Percentiles rank a stretch among this genome's conserved stretches.
phyloP scores from a whole-genome alignment of 192 early-diverging fungal genomes.

The Backusella macrospora region DNA sequence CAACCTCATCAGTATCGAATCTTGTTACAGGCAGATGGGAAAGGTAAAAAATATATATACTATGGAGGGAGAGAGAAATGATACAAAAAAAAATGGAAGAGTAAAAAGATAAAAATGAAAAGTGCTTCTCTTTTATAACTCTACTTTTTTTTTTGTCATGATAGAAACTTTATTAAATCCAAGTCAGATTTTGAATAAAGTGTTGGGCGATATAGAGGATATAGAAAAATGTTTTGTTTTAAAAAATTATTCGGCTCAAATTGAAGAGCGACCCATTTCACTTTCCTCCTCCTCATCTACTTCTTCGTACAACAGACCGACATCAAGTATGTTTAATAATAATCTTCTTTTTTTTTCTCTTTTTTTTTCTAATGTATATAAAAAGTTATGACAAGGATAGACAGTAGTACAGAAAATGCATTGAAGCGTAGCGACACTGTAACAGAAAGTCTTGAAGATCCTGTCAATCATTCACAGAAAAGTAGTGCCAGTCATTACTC shows the following conservation, averaged over 20 bases:
- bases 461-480: conserved; percentile 8
- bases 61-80: neutral
- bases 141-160: neutral
- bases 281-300: conserved; percentile 11
- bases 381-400: conserved; percentile 17
- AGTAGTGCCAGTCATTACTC: neutral
- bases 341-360: neutral
- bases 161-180: conserved; percentile 17
- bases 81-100: neutral
- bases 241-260: neutral
- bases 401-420: conserved; percentile 23
- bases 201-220: neutral
- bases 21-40: conserved; percentile 1
- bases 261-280: conserved; percentile 13
- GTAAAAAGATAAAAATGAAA: neutral
- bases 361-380: neutral
- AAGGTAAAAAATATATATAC: conserved; percentile 1
- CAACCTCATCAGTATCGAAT: conserved; percentile 39
- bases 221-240: conserved; percentile 1
- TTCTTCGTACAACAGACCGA: conserved; percentile 5
- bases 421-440: conserved; percentile 25
- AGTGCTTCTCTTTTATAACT: neutral
- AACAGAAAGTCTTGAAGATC: conserved; percentile 4
- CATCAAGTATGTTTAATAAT: conserved; percentile 14
- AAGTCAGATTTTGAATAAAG: neutral